Conservation (phyloP, 2,329 filamentous ascomycete species). For the Penicillium sp. region DNA sequence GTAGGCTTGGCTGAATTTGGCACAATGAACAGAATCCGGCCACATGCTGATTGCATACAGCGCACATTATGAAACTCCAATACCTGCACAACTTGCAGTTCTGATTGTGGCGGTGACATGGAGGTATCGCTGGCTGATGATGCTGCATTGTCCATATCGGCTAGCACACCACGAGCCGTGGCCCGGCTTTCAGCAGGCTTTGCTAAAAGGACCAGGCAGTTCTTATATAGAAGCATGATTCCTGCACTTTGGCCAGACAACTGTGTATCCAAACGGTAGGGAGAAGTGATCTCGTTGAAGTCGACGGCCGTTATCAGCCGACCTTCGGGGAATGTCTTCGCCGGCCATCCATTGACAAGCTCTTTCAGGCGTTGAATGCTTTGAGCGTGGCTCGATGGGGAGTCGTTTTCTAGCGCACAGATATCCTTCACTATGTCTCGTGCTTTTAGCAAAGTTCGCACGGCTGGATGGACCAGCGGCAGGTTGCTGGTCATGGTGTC, state of each 20-base stretch:
- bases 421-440: slow-evolving; percentile 94
- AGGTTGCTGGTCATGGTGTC: slow-evolving; percentile 89
- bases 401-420: slow-evolving; percentile 80
- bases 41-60: slow-evolving; percentile 55
- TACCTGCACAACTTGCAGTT: slow-evolving; percentile 74
- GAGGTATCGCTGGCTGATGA: slow-evolving; percentile 46
- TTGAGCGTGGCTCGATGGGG: slow-evolving; percentile 66
- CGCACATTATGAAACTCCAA: slow-evolving; percentile 67
- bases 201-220: slow-evolving; percentile 73
- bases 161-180: slow-evolving; percentile 73
- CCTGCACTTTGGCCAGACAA: slow-evolving; percentile 55
- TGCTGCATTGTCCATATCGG: slow-evolving; percentile 80
- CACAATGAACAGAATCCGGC: slow-evolving; percentile 39
- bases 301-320: slow-evolving; percentile 80
- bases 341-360: slow-evolving; percentile 75
- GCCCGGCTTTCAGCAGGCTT: slow-evolving; percentile 64
- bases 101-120: slow-evolving; percentile 49
- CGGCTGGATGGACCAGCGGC: slow-evolving; percentile 79
- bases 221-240: slow-evolving; percentile 80
- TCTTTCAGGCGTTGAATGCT: slow-evolving; percentile 71
- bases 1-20: slow-evolving; percentile 28
- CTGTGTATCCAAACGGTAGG: slow-evolving; percentile 57
- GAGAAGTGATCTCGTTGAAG: slow-evolving; percentile 71
- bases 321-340: slow-evolving; percentile 68
- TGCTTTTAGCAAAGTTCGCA: slow-evolving; percentile 79